Base-by-base conservation (phyloP, 208 protist genomes). In the Acanthamoeba royreba region DNA sequence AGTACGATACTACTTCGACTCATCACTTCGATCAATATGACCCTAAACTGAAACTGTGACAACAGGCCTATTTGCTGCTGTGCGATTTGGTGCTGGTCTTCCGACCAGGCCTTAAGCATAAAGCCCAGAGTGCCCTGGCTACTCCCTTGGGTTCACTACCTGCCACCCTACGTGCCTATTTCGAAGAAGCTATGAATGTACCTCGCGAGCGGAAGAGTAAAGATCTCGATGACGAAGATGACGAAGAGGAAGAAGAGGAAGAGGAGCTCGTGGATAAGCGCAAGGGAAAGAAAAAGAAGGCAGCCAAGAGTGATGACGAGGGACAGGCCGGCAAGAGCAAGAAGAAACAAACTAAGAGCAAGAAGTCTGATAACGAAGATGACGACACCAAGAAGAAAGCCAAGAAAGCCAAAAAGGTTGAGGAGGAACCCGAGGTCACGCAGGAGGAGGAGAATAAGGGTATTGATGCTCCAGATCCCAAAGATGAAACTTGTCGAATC, bases 71-170 rank as follows among this genome's bases (percentile, higher is more conserved):
- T 28, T 25, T 49, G 2, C 40, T 92, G 49, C 86, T 92, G 43
- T 92, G 86, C 58, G 86, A 92, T 43, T 5, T 92, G 43, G 53
- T 40, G 7, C 35, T 92, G 11, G 86, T 92, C n/a, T 92, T 92
- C 86, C 38, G 58, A 11, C 86, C 86, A 42, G 86, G 86, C 38
- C 3, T 92, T 15, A 43, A 19, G 22, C 69, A 81, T 42, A 81
- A 81, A 42, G 38, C 25, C 31, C 79, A 53, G 49, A 28, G 47
- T 1, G 33, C 33, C 33, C 11, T 63, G 13, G 79, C 79, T 17
- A 38, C 79, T 17, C 31, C 79, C 46, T 38, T 61, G 79, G 79
- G 43, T 33, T 19, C 69, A 35, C 69, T 81, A 13, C 38, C 69
- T 42, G 69, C 4, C 38, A 43, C n/a, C 40, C 69, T 81, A 42